A percentile compares a stretch with the other conserved stretches of the same genome.
Conservation (phyloP, 1,139 yeast species). For the Kluyveromyces marxianus region DNA sequence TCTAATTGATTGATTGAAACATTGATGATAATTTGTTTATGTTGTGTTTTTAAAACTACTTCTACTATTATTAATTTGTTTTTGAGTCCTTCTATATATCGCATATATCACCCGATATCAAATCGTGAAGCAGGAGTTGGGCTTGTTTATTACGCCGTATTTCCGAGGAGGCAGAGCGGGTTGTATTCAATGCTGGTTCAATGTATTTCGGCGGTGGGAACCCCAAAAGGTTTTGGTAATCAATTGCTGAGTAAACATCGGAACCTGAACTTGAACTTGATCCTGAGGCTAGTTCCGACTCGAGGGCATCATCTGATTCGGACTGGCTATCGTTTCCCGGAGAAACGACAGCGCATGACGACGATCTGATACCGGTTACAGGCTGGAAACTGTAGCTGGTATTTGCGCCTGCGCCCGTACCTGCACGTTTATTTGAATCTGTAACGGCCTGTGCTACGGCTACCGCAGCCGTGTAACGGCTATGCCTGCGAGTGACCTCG, state of each 20-base stretch:
- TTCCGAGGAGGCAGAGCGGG: not conserved
- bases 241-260: not conserved
- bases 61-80: no score
- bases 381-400: no score
- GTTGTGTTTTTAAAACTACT: not conserved
- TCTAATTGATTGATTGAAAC: no score
- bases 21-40: not conserved
- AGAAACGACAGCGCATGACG: not conserved
- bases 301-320: not conserved
- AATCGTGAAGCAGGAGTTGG: slow-evolving; percentile 16
- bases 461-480: not conserved
- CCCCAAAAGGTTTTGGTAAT: slow-evolving; percentile 3
- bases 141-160: slow-evolving; percentile 2
- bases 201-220: slow-evolving; percentile 6
- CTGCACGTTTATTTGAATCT: no score
- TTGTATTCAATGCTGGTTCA: slow-evolving; percentile 1
- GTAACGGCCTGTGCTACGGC: no score
- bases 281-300: no score
- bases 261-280: no score
- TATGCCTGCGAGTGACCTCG: not conserved
- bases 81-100: slow-evolving; percentile 8
- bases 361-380: not conserved
- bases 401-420: no score
- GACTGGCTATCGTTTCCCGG: not conserved
- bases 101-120: slow-evolving; percentile 19